Evolutionary conservation across 768 basidiomycete species (phyloP), one percentile per base, ranked within the genome.

Genomic region (Mycena sanguinolenta): DNA sequence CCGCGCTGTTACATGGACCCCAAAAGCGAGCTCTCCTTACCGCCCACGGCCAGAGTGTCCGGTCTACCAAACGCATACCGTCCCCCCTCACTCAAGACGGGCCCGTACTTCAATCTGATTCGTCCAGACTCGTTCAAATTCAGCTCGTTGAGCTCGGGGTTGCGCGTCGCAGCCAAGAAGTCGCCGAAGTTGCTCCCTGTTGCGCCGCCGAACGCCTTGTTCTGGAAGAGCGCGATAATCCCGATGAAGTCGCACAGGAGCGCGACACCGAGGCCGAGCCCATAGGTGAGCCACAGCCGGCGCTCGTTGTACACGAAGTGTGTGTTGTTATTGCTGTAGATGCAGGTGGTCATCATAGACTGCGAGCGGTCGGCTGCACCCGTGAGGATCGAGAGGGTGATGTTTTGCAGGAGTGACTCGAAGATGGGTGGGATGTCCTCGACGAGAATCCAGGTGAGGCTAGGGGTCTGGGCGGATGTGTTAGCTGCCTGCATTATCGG

Each of bases 11-110:
- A 38, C 36, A 38, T 38, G 14, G 36, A 14, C 30, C 39, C 57
- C 42, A 60, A 49, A 32, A 60, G 59, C 59, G 59, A 46, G 44
- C 30, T 60, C 42, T 60, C 59, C 59, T 30, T 60, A 42, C 59
- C 27, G 59, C 59, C 42, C 42, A 16, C 12, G 14, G 14, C 42
- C n/a, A 36, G 25, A 54, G 5, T 19, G 2, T 32, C 28, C 52
- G 52, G 52, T 23, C 16, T 19, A 0, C 23, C 52, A 32, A 54
- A 54, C 27, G 52, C 52, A 54, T 54, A 54, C 28, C 52, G 52
- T 32, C 52, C 52, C 28, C 52, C 52, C 21, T 54, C 52, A 30
- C 52, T 54, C 23, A 9, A 9, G 25, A 54, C 28, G 3, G 52
- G 30, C 10, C 52, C 52, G 32, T 54, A 54, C 23, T 54, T 30